Evolutionary conservation across 2,329 filamentous ascomycete species (phyloP).

Genomic region (Colletotrichum chrysophilum): DNA sequence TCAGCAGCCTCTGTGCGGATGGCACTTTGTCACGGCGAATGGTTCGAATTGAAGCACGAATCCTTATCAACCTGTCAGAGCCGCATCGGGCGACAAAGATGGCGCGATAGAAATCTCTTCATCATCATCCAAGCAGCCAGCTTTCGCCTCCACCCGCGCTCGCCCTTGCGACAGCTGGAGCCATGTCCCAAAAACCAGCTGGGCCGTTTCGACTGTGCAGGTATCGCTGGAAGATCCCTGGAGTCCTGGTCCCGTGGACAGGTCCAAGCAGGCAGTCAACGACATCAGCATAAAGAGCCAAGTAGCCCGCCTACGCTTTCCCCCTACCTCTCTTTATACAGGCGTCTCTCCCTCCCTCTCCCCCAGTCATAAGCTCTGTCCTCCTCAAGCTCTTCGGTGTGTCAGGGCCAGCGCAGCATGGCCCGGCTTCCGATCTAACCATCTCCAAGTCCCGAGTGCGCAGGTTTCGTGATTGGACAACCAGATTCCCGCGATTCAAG

Average conservation of each 20-base stretch:
- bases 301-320: background rate
- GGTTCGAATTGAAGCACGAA: background rate
- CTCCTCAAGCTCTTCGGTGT: background rate
- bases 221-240: slow-evolving; percentile 17
- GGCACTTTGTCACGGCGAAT: background rate
- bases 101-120: background rate
- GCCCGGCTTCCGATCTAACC: background rate
- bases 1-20: background rate
- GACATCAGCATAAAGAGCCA: background rate
- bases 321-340: background rate
- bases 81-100: background rate
- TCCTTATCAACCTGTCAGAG: background rate
- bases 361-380: background rate
- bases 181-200: background rate
- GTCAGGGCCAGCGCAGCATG: background rate
- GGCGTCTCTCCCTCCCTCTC: background rate
- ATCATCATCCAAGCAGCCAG: background rate
- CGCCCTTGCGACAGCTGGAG: background rate
- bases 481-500: slow-evolving; percentile 3
- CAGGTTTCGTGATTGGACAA: slow-evolving; percentile 13
- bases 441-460: slow-evolving; percentile 6
- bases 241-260: slow-evolving; percentile 3
- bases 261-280: background rate
- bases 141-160: slow-evolving; percentile 2
- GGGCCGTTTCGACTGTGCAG: slow-evolving; percentile 5